A percentile compares a stretch with the other conserved stretches of the same genome.
Evolutionary conservation across 768 basidiomycete species (phyloP).

Genomic region (Harrya chromipes): DNA sequence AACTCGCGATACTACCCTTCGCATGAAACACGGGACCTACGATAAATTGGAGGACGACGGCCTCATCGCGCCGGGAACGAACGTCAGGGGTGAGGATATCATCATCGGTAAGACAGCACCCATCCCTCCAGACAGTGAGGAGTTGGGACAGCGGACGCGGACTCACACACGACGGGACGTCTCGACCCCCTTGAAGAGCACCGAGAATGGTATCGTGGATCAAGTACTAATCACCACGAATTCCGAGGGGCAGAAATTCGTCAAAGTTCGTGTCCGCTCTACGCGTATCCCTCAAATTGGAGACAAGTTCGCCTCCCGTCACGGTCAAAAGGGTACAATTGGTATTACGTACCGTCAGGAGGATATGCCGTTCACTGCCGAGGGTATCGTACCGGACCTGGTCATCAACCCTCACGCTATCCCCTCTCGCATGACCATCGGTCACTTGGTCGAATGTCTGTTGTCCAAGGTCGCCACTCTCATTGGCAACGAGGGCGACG

Average conservation of each 20-base stretch:
- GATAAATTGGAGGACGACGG: conserved; percentile 98
- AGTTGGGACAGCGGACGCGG: conserved; percentile 93
- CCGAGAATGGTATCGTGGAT: conserved; percentile 96
- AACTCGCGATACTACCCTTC: conserved; percentile 84
- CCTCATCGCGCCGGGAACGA: conserved; percentile 91
- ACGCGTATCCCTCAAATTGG: conserved; percentile 97
- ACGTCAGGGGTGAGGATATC: conserved; percentile 95
- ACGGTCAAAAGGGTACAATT: conserved; percentile 99
- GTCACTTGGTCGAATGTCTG: conserved; percentile 97
- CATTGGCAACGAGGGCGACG: conserved; percentile 96
- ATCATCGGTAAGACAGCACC: conserved; percentile 99
- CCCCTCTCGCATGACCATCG: conserved; percentile 99
- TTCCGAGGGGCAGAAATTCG: conserved; percentile 94
- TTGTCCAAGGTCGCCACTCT: conserved; percentile 95
- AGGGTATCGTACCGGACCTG: conserved; percentile 95
- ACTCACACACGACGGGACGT: conserved; percentile 93
- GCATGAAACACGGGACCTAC: conserved; percentile 98
- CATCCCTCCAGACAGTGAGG: conserved; percentile 93
- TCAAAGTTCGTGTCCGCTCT: conserved; percentile 94
- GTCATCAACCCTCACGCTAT: conserved; percentile 99
- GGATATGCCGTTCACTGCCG: conserved; percentile 98
- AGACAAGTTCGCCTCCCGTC: conserved; percentile 99
- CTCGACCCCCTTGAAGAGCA: conserved; percentile 96
- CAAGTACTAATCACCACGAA: conserved; percentile 97
- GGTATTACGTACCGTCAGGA: conserved; percentile 99